Evolutionary conservation across 495 filamentous ascomycete species (phyloP).

Genomic region (Talaromyces proteolyticus): DNA sequence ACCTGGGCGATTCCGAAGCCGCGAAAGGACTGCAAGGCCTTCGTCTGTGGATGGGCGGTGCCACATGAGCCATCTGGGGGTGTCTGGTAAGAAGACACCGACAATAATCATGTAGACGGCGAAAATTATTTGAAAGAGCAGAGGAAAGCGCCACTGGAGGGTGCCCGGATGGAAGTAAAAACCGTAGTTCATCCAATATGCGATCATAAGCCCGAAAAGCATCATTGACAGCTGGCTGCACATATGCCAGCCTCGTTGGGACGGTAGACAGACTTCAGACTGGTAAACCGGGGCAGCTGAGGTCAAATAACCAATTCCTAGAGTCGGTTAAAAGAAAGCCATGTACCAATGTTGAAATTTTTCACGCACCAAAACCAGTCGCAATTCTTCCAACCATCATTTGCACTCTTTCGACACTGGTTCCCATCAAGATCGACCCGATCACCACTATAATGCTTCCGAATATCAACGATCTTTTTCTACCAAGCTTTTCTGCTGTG

Average conservation of each 20-base stretch:
- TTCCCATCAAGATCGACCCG: slow-evolving; percentile 44
- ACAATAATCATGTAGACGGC: slow-evolving; percentile 18
- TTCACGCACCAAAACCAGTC: slow-evolving; percentile 26
- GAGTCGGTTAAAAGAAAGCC: neutral
- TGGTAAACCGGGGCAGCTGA: slow-evolving; percentile 27
- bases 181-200: slow-evolving; percentile 33
- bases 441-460: slow-evolving; percentile 43
- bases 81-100: slow-evolving; percentile 22
- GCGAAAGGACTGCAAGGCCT: slow-evolving; percentile 24
- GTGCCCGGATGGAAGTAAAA: slow-evolving; percentile 38
- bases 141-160: slow-evolving; percentile 41
- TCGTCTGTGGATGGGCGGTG: slow-evolving; percentile 16
- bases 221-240: slow-evolving; percentile 22
- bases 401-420: slow-evolving; percentile 27
- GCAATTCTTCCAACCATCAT: slow-evolving; percentile 26
- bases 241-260: slow-evolving; percentile 22
- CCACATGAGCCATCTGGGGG: slow-evolving; percentile 25
- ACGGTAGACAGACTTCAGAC: slow-evolving; percentile 19
- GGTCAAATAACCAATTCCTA: slow-evolving; percentile 23
- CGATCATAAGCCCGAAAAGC: slow-evolving; percentile 21
- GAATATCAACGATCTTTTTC: slow-evolving; percentile 41
- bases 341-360: neutral
- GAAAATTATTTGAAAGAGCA: slow-evolving; percentile 45
- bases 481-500: slow-evolving; percentile 43
- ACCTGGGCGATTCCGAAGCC: slow-evolving; percentile 28